Evolutionary conservation across 2,329 filamentous ascomycete genomes (phyloP).

Genomic region (Cyclaneusma minus): DNA sequence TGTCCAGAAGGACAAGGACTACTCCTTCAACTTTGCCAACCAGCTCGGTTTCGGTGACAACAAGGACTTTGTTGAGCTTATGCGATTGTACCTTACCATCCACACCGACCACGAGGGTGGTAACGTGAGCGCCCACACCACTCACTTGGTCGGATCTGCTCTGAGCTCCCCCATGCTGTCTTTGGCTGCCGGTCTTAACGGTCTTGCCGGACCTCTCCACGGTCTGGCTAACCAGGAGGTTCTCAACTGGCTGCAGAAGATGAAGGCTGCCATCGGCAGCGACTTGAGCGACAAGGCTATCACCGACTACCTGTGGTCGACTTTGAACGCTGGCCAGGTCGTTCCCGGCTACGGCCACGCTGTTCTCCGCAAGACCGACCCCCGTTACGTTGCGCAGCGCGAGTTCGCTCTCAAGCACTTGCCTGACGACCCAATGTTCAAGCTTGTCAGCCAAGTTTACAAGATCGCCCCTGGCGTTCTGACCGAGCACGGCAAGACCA

Average conservation of each 20-base stretch:
- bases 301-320: slow-evolving; percentile 97
- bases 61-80: slow-evolving; percentile 92
- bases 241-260: slow-evolving; percentile 96
- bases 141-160: slow-evolving; percentile 90
- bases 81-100: slow-evolving; percentile 98
- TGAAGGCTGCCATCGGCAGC: slow-evolving; percentile 89
- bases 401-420: slow-evolving; percentile 95
- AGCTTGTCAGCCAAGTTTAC: slow-evolving; percentile 99
- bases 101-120: slow-evolving; percentile 99
- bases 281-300: slow-evolving; percentile 94
- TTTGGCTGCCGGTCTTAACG: slow-evolving; percentile 89
- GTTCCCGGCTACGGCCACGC: slow-evolving; percentile 98
- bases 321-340: slow-evolving; percentile 87
- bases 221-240: slow-evolving; percentile 99
- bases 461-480: slow-evolving; percentile 97
- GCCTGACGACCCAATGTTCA: slow-evolving; percentile 97
- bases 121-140: slow-evolving; percentile 97
- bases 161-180: slow-evolving; percentile 97
- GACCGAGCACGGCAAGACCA: slow-evolving; percentile 99
- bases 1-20: slow-evolving; percentile 98
- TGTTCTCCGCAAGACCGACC: slow-evolving; percentile 98
- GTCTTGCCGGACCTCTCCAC: slow-evolving; percentile 95
- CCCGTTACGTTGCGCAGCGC: slow-evolving; percentile 96
- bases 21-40: slow-evolving; percentile 98
- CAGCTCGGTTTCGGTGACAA: slow-evolving; percentile 94